Evolutionary conservation across 352 stramenopile species (phyloP).

Genomic region (Phytophthora chlamydospora): DNA sequence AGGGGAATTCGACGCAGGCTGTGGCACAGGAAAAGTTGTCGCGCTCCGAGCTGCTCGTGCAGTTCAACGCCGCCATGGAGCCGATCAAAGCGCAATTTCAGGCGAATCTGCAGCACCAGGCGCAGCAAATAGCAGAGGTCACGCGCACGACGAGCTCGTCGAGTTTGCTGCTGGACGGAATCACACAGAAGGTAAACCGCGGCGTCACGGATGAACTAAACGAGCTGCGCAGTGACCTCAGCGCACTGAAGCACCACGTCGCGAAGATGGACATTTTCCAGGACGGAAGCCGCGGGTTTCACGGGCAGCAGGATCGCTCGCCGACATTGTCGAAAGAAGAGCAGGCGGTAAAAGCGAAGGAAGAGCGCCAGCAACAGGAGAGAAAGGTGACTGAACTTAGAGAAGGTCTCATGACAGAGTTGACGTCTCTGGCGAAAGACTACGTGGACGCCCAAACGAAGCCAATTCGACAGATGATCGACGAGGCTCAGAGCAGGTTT

Average conservation of each 20-base stretch:
- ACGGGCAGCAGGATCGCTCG: slow-evolving; percentile 4
- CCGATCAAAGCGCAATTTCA: slow-evolving; percentile 82
- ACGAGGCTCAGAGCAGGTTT: slow-evolving; percentile 21
- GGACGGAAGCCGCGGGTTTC: slow-evolving; percentile 7
- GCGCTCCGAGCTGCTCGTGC: slow-evolving; percentile 69
- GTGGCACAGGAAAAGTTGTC: slow-evolving; percentile 80
- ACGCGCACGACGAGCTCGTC: slow-evolving; percentile 64
- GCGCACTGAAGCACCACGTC: slow-evolving; percentile 61
- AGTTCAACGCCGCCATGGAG: slow-evolving; percentile 84
- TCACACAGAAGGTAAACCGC: slow-evolving; percentile 73
- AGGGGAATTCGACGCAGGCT: slow-evolving; percentile 67
- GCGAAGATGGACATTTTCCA: slow-evolving; percentile 46
- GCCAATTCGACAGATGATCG: slow-evolving; percentile 12
- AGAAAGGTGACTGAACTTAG: slow-evolving; percentile 24
- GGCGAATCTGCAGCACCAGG: slow-evolving; percentile 74
- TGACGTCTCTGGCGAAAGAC: slow-evolving; percentile 22
- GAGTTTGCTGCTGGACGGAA: slow-evolving; percentile 57
- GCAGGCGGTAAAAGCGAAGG: slow-evolving; percentile 22
- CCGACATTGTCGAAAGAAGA: slow-evolving; percentile 26
- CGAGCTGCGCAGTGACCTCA: slow-evolving; percentile 59
- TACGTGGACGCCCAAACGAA: slow-evolving; percentile 32
- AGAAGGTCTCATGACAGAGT: slow-evolving; percentile 22
- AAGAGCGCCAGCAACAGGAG: slow-evolving; percentile 28
- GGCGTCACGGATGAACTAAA: slow-evolving; percentile 56
- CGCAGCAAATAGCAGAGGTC: slow-evolving; percentile 74